These are phyloP conservation scores for Drosera capensis DNA, from an alignment of 148 eudicot species.

Conservation along the genomic window DNA sequence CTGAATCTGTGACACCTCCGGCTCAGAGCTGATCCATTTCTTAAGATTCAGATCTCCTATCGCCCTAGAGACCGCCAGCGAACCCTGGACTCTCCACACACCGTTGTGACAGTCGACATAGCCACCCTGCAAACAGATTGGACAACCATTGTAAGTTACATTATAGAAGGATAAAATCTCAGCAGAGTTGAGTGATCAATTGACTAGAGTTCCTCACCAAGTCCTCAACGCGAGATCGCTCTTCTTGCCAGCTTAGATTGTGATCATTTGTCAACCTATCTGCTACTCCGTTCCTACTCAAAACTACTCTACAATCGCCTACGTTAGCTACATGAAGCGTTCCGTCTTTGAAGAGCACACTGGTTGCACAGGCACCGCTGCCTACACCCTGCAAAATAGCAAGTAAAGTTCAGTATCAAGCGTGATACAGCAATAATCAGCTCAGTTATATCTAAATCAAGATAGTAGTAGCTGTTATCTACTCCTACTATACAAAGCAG, in stretches of 20 bases:
- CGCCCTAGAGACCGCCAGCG: constrained; percentile 58
- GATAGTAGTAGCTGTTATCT: no score
- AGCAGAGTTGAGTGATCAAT: neutral
- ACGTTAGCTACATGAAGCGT: constrained; percentile 32
- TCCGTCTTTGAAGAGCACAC: constrained; percentile 31
- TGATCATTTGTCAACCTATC: constrained; percentile 36
- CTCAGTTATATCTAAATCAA: no score
- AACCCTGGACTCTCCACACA: constrained; percentile 46
- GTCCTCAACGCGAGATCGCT: constrained; percentile 34
- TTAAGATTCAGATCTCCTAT: constrained; percentile 47
- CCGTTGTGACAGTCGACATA: constrained; percentile 35
- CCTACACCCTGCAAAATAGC: constrained; percentile 9
- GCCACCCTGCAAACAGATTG: constrained; percentile 35
- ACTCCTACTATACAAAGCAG: no score
- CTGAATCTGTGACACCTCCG: constrained; percentile 19
- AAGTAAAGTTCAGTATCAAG: no score
- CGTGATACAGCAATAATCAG: no score
- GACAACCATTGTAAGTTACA: neutral
- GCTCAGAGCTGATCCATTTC: constrained; percentile 46
- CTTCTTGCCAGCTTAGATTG: constrained; percentile 35
- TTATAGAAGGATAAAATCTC: neutral
- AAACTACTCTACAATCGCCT: constrained; percentile 59
- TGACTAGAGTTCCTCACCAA: constrained; percentile 17
- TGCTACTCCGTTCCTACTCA: constrained; percentile 35
- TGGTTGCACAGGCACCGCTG: constrained; percentile 48